These are phyloP conservation scores for Pichia kluyveri DNA, from an alignment of 805 yeast species.

Conservation along the genomic window DNA sequence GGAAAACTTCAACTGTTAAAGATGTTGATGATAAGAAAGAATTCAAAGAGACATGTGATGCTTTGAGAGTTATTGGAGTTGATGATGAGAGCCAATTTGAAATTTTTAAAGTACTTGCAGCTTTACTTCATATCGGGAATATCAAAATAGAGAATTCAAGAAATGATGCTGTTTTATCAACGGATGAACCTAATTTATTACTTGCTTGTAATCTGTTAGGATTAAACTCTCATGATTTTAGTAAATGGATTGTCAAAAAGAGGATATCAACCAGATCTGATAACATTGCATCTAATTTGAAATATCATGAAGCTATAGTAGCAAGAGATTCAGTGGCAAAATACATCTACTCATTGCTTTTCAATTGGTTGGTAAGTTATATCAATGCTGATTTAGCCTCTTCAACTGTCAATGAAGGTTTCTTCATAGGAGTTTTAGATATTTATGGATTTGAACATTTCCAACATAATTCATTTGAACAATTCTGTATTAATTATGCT, in stretches of 20 bases:
- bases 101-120: slow-evolving; percentile 75
- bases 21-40: slow-evolving; percentile 80
- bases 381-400: slow-evolving; percentile 78
- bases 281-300: slow-evolving; percentile 76
- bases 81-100: slow-evolving; percentile 45
- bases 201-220: slow-evolving; percentile 81
- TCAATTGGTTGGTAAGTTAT: slow-evolving; percentile 88
- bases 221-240: slow-evolving; percentile 58
- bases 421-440: slow-evolving; percentile 93
- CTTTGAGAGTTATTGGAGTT: slow-evolving; percentile 74
- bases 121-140: slow-evolving; percentile 86
- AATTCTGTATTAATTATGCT: slow-evolving; percentile 94
- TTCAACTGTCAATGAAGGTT: slow-evolving; percentile 43
- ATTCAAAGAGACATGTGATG: slow-evolving; percentile 64
- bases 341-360: slow-evolving; percentile 81
- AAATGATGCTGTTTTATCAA: slow-evolving; percentile 65
- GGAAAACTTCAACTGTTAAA: slow-evolving; percentile 56
- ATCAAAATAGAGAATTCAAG: slow-evolving; percentile 78
- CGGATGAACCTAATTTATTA: slow-evolving; percentile 76
- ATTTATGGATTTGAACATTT: slow-evolving; percentile 97
- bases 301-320: slow-evolving; percentile 73
- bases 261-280: slow-evolving; percentile 88
- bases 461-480: slow-evolving; percentile 89
- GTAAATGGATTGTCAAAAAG: slow-evolving; percentile 88
- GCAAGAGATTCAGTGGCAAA: slow-evolving; percentile 95